phyloP scores from a whole-genome alignment of 805 yeast genomes.

The Candida andamanensis region DNA sequence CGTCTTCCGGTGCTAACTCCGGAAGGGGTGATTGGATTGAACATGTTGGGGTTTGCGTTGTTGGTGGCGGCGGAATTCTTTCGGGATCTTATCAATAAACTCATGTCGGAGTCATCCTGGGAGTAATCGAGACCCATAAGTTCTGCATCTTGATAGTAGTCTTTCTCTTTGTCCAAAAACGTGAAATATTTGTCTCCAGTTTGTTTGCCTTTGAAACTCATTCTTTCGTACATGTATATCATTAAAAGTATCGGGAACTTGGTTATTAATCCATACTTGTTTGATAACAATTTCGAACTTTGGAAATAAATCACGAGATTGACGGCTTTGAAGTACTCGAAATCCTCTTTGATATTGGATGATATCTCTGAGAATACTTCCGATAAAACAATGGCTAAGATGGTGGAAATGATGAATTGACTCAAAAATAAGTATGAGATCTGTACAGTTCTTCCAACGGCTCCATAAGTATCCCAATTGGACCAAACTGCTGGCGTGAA shows the following conservation, averaged over 20 bases:
- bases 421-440: constrained; percentile 49
- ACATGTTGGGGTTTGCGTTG: background rate
- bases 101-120: constrained; percentile 22
- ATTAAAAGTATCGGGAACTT: constrained; percentile 31
- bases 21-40: constrained; percentile 7
- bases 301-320: constrained; percentile 34
- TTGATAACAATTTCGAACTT: constrained; percentile 15
- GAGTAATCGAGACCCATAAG: constrained; percentile 16
- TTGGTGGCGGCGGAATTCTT: constrained; percentile 16
- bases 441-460: constrained; percentile 43
- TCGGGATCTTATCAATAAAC: constrained; percentile 22
- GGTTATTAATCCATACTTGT: constrained; percentile 20
- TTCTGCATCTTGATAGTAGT: constrained; percentile 27
- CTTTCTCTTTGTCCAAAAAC: constrained; percentile 24
- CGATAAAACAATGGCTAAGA: constrained; percentile 50
- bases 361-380: constrained; percentile 34
- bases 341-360: constrained; percentile 32
- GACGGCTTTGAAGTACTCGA: constrained; percentile 36
- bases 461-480: constrained; percentile 45
- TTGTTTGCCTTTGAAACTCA: constrained; percentile 8
- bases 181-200: constrained; percentile 27
- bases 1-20: constrained; percentile 6
- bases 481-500: constrained; percentile 60
- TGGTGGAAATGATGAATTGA: constrained; percentile 51
- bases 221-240: constrained; percentile 29